Evolutionary conservation across 2,329 filamentous ascomycete genomes (phyloP).

Genomic region (Chaetomiaceae sp.): DNA sequence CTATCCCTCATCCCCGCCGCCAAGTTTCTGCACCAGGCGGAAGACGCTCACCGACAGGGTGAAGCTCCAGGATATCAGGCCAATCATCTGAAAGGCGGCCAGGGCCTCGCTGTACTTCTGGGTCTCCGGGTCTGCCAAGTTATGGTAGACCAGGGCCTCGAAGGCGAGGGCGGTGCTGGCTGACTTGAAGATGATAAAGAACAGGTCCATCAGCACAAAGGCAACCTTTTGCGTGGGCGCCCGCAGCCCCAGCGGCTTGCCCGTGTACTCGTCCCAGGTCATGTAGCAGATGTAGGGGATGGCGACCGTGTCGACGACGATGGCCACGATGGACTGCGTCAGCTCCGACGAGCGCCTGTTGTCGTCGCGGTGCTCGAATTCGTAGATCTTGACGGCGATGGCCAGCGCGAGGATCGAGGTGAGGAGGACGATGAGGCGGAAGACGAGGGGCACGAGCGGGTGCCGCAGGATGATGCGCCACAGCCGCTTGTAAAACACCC

Average conservation of each 20-base stretch:
- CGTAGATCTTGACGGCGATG: constrained; percentile 69
- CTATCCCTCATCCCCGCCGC: constrained; percentile 44
- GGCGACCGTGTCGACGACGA: constrained; percentile 82
- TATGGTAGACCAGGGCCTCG: constrained; percentile 65
- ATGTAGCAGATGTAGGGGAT: constrained; percentile 90
- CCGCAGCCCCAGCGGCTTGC: constrained; percentile 84
- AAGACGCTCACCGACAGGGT: constrained; percentile 86
- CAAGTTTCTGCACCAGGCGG: constrained; percentile 58
- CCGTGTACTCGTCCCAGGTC: constrained; percentile 93
- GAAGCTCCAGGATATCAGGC: constrained; percentile 81
- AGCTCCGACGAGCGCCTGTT: constrained; percentile 46
- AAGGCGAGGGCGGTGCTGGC: constrained; percentile 89
- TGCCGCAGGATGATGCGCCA: constrained; percentile 70
- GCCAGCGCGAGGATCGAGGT: constrained; percentile 80
- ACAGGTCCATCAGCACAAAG: constrained; percentile 83
- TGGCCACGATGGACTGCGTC: constrained; percentile 79
- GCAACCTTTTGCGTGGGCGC: constrained; percentile 79
- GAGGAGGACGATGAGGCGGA: constrained; percentile 75
- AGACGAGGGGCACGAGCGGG: constrained; percentile 77
- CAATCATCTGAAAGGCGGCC: constrained; percentile 72
- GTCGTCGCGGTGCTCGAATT: constrained; percentile 46
- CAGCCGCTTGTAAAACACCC: constrained; percentile 53
- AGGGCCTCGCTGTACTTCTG: constrained; percentile 62
- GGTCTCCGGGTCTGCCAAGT: constrained; percentile 33
- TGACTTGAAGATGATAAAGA: constrained; percentile 97